Percentiles rank a stretch among this genome's conserved stretches.
Conservation (phyloP, 2,329 filamentous ascomycete species). For the Hymenotorrendiella dingleyae region DNA sequence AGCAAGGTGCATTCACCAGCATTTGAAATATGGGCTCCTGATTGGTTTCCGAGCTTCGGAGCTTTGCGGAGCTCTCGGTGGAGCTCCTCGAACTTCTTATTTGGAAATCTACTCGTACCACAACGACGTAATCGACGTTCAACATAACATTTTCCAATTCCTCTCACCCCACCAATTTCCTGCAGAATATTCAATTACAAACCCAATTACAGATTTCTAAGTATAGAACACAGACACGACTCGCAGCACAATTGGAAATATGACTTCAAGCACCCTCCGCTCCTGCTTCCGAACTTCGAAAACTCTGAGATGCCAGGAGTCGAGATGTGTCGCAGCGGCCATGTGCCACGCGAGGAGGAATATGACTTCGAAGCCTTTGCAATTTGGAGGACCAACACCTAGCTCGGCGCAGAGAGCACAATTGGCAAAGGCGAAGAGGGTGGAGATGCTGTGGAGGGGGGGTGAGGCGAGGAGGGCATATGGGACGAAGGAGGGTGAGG, state of each 20-base stretch:
- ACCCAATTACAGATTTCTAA: background rate
- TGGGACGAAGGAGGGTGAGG: constrained; percentile 12
- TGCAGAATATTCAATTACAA: background rate
- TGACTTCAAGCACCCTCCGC: background rate
- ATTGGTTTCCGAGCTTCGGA: too few species aligned
- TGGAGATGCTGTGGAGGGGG: background rate
- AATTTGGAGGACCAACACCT: background rate
- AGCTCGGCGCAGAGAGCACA: background rate
- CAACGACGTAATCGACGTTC: background rate
- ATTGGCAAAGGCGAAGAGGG: background rate
- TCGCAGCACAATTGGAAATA: background rate
- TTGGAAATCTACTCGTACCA: background rate
- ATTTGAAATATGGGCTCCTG: too few species aligned
- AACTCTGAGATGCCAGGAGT: constrained; percentile 1
- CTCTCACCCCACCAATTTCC: background rate
- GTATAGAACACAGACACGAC: background rate
- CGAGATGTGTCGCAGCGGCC: constrained; percentile 1
- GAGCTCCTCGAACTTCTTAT: too few species aligned
- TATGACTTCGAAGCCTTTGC: background rate
- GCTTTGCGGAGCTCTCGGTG: too few species aligned
- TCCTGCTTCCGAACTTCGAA: constrained; percentile 2
- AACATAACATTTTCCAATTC: background rate
- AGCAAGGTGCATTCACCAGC: too few species aligned
- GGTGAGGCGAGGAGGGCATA: constrained; percentile 6
- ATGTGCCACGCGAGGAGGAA: constrained; percentile 1